Evolutionary conservation across 805 yeast species (phyloP).

Genomic region (Ogataea siamensis): DNA sequence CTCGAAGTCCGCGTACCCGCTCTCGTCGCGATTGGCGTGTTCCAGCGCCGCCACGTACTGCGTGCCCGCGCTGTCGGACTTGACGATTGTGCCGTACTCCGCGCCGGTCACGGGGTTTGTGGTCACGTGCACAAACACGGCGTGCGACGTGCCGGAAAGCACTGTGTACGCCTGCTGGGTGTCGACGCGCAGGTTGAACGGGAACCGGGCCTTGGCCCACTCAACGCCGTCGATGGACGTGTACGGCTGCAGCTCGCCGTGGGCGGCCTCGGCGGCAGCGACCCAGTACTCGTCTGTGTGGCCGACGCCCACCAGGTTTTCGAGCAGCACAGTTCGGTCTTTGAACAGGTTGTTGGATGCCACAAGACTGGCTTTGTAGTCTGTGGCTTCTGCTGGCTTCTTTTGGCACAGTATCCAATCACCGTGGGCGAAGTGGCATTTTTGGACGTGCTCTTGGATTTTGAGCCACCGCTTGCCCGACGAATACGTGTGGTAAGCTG

Average conservation of each 20-base stretch:
- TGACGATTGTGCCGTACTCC: conserved; percentile 76
- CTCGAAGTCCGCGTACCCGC: conserved; percentile 86
- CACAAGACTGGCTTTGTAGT: conserved; percentile 35
- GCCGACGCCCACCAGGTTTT: conserved; percentile 66
- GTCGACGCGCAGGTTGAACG: conserved; percentile 56
- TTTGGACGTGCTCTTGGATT: conserved; percentile 51
- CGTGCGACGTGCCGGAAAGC: conserved; percentile 62
- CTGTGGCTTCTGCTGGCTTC: conserved; percentile 37
- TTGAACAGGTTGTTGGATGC: conserved; percentile 53
- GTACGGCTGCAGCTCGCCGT: conserved; percentile 55
- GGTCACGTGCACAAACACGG: conserved; percentile 79
- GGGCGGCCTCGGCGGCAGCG: conserved; percentile 57
- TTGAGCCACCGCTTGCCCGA: conserved; percentile 63
- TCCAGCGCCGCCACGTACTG: conserved; percentile 66
- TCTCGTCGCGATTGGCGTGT: conserved; percentile 65
- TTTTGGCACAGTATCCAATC: conserved; percentile 62
- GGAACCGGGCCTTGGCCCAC: conserved; percentile 77
- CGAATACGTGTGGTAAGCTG: conserved; percentile 61
- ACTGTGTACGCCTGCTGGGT: conserved; percentile 71
- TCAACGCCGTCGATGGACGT: conserved; percentile 70
- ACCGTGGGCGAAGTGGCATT: conserved; percentile 64
- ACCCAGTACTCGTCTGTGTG: conserved; percentile 66
- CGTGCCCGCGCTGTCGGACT: conserved; percentile 87
- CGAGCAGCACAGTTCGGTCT: conserved; percentile 41
- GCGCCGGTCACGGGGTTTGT: conserved; percentile 47